These are phyloP conservation scores for Fagus crenata DNA, from an alignment of 306 rosid species.

Conservation along the genomic window DNA sequence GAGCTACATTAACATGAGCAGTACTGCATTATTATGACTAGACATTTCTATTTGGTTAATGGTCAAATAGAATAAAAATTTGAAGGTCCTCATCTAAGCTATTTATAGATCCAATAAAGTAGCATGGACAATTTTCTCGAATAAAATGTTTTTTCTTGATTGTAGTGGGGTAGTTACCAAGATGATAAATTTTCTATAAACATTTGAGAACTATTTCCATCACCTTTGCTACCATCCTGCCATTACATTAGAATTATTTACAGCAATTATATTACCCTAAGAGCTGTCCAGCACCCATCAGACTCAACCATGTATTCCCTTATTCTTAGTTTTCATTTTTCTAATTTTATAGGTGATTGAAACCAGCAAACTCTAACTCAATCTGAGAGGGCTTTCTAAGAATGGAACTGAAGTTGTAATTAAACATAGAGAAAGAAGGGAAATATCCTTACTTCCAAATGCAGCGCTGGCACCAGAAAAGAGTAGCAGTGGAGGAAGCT, in stretches of 20 bases:
- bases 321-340: not conserved
- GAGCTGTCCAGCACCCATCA: not conserved
- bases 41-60: not conserved
- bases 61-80: not conserved
- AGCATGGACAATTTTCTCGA: not conserved
- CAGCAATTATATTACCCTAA: not conserved
- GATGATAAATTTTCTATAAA: not conserved
- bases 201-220: not conserved
- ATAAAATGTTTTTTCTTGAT: not conserved
- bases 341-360: too few species aligned
- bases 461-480: conserved; percentile 79
- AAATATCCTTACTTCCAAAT: conserved; percentile 66
- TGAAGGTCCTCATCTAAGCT: not conserved
- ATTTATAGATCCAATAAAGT: not conserved
- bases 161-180: not conserved
- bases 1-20: not conserved
- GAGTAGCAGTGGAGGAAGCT: conserved; percentile 85
- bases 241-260: not conserved
- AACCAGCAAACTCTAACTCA: not conserved
- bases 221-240: not conserved
- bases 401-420: not conserved
- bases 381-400: not conserved
- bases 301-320: not conserved
- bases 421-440: conserved; percentile 7
- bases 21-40: not conserved